These are phyloP conservation scores for Paecilomyces variotii DNA, from an alignment of 2,329 filamentous ascomycete genomes.

Conservation along the genomic window DNA sequence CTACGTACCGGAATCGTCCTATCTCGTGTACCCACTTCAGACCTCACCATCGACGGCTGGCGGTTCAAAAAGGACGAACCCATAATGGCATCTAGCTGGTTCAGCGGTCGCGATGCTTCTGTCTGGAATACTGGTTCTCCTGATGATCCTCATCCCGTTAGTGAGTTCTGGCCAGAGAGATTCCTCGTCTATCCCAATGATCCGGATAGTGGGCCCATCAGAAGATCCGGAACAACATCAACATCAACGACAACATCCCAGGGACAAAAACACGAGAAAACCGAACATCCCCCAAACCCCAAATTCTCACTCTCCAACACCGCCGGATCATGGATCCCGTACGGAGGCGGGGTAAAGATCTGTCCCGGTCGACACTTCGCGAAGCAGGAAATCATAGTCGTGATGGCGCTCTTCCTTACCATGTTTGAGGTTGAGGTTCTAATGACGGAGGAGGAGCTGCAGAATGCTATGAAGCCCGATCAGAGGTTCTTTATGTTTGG, in stretches of 20 bases:
- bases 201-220: background rate
- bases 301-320: conserved; percentile 7
- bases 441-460: background rate
- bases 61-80: conserved; percentile 5
- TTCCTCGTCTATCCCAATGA: background rate
- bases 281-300: no score
- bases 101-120: conserved; percentile 8
- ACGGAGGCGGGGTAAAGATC: conserved; percentile 26
- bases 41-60: conserved; percentile 8
- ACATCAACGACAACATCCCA: conserved; percentile 2
- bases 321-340: conserved; percentile 17
- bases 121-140: conserved; percentile 8
- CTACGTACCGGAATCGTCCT: conserved; percentile 28
- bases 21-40: conserved; percentile 5
- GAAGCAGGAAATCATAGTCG: conserved; percentile 33
- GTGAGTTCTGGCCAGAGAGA: background rate
- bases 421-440: background rate
- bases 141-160: conserved; percentile 1
- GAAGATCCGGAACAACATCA: background rate
- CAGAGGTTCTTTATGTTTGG: background rate
- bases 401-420: conserved; percentile 14
- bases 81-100: conserved; percentile 8
- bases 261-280: background rate
- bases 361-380: conserved; percentile 36
- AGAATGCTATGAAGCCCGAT: background rate